Percentiles rank a stretch among this genome's conserved stretches.
These are phyloP conservation scores for Moesziomyces sp. DNA, from an alignment of 1,284 basidiomycete genomes.

Conservation along the genomic window DNA sequence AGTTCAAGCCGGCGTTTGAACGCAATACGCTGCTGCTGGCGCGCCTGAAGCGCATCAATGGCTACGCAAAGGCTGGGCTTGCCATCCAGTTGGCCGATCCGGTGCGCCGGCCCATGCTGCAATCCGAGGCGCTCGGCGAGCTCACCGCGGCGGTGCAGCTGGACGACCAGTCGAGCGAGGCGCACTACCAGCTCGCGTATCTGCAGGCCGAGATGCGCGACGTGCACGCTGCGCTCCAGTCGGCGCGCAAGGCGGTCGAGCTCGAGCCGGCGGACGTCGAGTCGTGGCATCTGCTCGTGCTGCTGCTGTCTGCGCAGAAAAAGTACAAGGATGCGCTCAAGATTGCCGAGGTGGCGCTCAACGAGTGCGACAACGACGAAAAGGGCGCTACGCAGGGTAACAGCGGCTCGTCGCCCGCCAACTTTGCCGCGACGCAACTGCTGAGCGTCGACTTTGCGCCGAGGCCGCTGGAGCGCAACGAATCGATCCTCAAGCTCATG, in stretches of 20 bases:
- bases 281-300: constrained; percentile 90
- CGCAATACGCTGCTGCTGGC: constrained; percentile 32
- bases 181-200: constrained; percentile 72
- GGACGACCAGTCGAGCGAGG: constrained; percentile 74
- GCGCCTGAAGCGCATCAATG: constrained; percentile 46
- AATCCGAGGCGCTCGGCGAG: constrained; percentile 62
- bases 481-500: constrained; percentile 83
- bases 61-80: constrained; percentile 43
- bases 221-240: constrained; percentile 76
- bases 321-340: constrained; percentile 83
- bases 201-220: constrained; percentile 76
- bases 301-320: constrained; percentile 81
- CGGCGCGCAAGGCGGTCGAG: constrained; percentile 80
- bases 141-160: constrained; percentile 74
- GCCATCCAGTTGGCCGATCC: constrained; percentile 43
- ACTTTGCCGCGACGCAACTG: constrained; percentile 67
- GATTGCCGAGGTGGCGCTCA: constrained; percentile 77
- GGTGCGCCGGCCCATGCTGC: constrained; percentile 28
- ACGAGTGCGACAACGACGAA: constrained; percentile 61
- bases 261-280: constrained; percentile 78
- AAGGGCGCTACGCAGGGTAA: constrained; percentile 68
- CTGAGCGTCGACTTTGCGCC: constrained; percentile 71
- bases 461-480: constrained; percentile 77
- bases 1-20: constrained; percentile 27
- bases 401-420: constrained; percentile 58